Conservation (phyloP, 176 grass and related monocot genomes). For the Stipa capillata region DNA sequence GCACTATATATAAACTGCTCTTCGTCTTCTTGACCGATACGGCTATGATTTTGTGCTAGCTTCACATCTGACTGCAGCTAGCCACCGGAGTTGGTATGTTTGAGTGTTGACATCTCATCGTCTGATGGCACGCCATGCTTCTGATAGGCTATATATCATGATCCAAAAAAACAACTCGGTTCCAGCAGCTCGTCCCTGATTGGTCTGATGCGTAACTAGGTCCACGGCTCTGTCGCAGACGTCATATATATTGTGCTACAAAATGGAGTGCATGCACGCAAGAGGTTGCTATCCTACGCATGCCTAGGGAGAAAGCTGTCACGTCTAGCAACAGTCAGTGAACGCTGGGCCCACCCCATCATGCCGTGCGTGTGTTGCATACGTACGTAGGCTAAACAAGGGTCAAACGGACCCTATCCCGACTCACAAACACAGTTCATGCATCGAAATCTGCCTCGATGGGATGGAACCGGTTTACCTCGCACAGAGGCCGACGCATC, state of each 20-base stretch:
- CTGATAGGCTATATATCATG: background rate
- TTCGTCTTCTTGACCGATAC: background rate
- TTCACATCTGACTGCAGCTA: background rate
- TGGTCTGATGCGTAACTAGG: background rate
- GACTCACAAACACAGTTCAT: too few relatives aligned
- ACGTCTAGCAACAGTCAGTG: background rate
- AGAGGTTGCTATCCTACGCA: background rate
- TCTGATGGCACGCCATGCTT: background rate
- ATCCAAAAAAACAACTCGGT: background rate
- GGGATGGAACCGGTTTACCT: constrained; percentile 6
- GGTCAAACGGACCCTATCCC: constrained; percentile 18
- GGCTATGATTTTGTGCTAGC: background rate
- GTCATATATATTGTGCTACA: background rate
- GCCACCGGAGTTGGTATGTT: background rate
- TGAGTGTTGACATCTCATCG: background rate
- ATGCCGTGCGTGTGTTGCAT: background rate
- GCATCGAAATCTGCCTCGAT: constrained; percentile 8
- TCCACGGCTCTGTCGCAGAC: background rate
- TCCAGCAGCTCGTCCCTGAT: background rate
- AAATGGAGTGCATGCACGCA: constrained; percentile 2
- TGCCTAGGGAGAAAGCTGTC: background rate
- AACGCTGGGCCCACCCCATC: background rate
- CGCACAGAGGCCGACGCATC: background rate
- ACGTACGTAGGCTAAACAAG: constrained; percentile 46
- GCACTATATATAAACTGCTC: background rate